These are phyloP conservation scores for Kodamaea derodonti DNA, from an alignment of 1,139 yeast genomes.

Conservation along the genomic window DNA sequence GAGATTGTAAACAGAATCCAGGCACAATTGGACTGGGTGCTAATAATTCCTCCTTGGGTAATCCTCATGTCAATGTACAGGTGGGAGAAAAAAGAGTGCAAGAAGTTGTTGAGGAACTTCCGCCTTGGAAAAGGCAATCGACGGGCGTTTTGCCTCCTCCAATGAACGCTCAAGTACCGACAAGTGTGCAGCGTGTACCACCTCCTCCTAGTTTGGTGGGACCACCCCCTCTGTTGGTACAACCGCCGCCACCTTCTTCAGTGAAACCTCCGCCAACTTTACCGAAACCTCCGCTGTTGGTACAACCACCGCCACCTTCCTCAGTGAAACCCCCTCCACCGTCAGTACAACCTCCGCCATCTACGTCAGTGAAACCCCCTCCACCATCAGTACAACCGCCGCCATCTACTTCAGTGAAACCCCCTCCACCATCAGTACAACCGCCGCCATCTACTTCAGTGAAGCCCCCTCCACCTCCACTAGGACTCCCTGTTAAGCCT, in stretches of 20 bases:
- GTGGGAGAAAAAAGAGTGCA: not conserved
- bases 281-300: conserved; percentile 10
- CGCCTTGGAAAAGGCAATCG: conserved; percentile 15
- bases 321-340: conserved; percentile 9
- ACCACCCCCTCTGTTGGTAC: conserved; percentile 14
- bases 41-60: not conserved
- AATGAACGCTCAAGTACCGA: conserved; percentile 1
- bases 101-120: conserved; percentile 6
- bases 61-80: not conserved
- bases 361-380: conserved; percentile 19
- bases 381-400: conserved; percentile 12
- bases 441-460: conserved; percentile 15
- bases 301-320: conserved; percentile 16
- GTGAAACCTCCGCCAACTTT: conserved; percentile 16
- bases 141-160: conserved; percentile 2
- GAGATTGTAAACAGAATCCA: conserved; percentile 61
- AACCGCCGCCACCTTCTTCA: conserved; percentile 9
- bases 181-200: conserved; percentile 9
- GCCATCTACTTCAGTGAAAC: conserved; percentile 7
- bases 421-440: conserved; percentile 8
- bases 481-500: conserved; percentile 7
- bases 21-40: not conserved
- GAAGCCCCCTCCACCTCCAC: conserved; percentile 2
- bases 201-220: conserved; percentile 11
- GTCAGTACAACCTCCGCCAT: conserved; percentile 13